phyloP scores from a whole-genome alignment of 352 stramenopile species.

The Pythium brassicae region DNA sequence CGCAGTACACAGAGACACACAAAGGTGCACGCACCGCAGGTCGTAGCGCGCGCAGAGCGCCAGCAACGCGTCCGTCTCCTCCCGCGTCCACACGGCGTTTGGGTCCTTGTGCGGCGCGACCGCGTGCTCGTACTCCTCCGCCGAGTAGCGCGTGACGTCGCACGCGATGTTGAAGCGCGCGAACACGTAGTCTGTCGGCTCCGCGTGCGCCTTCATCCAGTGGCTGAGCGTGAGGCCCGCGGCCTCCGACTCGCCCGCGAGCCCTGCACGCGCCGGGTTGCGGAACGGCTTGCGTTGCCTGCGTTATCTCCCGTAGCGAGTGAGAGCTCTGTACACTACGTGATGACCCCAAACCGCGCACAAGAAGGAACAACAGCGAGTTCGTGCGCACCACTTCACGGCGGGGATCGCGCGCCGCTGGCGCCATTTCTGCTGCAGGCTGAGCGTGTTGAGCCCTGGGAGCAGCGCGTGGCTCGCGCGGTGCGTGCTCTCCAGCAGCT shows the following conservation, averaged over 20 bases:
- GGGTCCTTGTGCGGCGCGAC: slow-evolving; percentile 37
- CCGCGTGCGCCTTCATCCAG: slow-evolving; percentile 58
- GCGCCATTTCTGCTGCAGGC: slow-evolving; percentile 63
- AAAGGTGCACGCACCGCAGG: slow-evolving; percentile 20
- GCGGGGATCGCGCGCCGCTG: slow-evolving; percentile 33
- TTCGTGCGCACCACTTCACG: slow-evolving; percentile 36
- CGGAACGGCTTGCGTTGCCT: slow-evolving; percentile 53
- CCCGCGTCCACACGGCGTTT: slow-evolving; percentile 56
- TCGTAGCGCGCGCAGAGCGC: slow-evolving; percentile 50
- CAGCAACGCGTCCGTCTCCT: slow-evolving; percentile 56
- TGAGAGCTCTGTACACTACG: neutral
- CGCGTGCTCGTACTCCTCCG: slow-evolving; percentile 45
- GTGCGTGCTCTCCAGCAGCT: slow-evolving; percentile 58
- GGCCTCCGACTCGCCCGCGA: slow-evolving; percentile 34
- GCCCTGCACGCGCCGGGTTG: slow-evolving; percentile 43
- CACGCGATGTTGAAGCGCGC: slow-evolving; percentile 61
- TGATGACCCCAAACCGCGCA: neutral
- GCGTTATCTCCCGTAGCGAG: neutral
- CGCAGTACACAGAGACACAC: neutral
- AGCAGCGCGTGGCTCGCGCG: slow-evolving; percentile 58
- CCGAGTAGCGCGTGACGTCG: slow-evolving; percentile 41
- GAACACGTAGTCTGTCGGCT: slow-evolving; percentile 62
- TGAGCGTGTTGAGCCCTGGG: slow-evolving; percentile 52
- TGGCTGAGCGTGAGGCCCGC: slow-evolving; percentile 45
- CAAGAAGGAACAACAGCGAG: neutral